phyloP scores from a whole-genome alignment of 208 protist genomes.

The Trypanosomatidae sp. region DNA sequence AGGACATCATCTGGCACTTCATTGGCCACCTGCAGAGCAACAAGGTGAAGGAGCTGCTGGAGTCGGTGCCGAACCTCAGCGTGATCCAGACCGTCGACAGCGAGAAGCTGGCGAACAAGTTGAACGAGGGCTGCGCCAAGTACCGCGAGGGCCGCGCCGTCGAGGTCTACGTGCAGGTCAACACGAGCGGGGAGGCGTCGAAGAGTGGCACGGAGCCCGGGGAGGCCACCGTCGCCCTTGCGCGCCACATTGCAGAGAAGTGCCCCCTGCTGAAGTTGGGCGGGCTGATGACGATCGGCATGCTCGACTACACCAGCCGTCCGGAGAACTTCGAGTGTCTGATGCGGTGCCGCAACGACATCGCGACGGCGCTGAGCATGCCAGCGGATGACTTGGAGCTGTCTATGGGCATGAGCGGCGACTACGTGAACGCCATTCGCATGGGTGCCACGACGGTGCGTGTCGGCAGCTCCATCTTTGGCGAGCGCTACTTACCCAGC shows the following conservation, averaged over 20 bases:
- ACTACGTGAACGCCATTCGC: conserved; percentile 94
- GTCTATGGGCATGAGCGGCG: conserved; percentile 97
- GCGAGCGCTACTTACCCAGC: conserved; percentile 78
- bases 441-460: conserved; percentile 95
- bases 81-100: conserved; percentile 94
- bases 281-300: conserved; percentile 98
- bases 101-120: conserved; percentile 85
- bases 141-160: conserved; percentile 67
- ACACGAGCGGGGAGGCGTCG: conserved; percentile 93
- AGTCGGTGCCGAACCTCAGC: conserved; percentile 49
- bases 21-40: conserved; percentile 98
- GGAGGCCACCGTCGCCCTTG: conserved; percentile 63
- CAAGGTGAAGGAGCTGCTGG: conserved; percentile 92
- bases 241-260: conserved; percentile 56
- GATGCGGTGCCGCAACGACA: conserved; percentile 46
- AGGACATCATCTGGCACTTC: conserved; percentile 97
- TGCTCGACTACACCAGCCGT: conserved; percentile 73
- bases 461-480: conserved; percentile 96
- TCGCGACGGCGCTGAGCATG: conserved; percentile 60
- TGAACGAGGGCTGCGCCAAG: conserved; percentile 73
- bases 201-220: conserved; percentile 90
- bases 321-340: conserved; percentile 91
- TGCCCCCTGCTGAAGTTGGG: conserved; percentile 82
- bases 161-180: conserved; percentile 93
- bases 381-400: conserved; percentile 66